Base-by-base conservation (phyloP, 2,329 filamentous ascomycete species). In the Venturia pyrina region DNA sequence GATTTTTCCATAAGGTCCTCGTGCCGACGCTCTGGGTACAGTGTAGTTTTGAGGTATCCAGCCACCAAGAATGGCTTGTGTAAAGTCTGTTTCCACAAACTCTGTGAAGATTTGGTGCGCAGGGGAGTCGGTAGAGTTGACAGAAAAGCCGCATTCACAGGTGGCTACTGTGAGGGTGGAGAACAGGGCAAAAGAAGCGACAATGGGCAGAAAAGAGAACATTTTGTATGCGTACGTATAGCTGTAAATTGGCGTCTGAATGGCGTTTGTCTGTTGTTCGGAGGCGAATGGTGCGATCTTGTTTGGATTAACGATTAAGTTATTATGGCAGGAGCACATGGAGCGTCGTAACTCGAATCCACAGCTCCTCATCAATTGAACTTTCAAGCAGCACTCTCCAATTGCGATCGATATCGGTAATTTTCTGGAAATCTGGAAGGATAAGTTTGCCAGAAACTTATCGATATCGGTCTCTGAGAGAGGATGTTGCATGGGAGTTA, bases 121-220 rank as follows among this genome's bases (percentile, higher is more conserved):
- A 4, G 72, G 69, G 37, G 77, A 75, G 59, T 76, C 72, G n/a
- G 78, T 79, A 48, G 80, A 75, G 67, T 78, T 79, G 57, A 87
- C 75, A 3, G 82, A 82, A 74, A 91, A 93, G 63, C 89, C 90
- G 72, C 90, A 93, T 70, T 89, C 84, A 77, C 90, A 93, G 7
- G 46, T 40, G 8, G 63, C 63, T 5, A 37, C 53, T 24, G 32
- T 44, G 24, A 59, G 48, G 11, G 48, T 11, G 10, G 53, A 17
- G n/a, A 62, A 21, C 4, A 46, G 21, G 60, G 60, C 40, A 19
- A 43, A 40, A 24, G n/a, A 44, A n/a, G 21, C 13, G 28, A 59
- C 32, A 37, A 59, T 37, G 53, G 28, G 15, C 1, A 37, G 17
- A 21, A 57, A 37, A 37, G 53, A 37, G 53, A 19, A 37, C 53